Conservation (phyloP, 2,329 filamentous ascomycete species). For the Arthrobotrys conoides region DNA sequence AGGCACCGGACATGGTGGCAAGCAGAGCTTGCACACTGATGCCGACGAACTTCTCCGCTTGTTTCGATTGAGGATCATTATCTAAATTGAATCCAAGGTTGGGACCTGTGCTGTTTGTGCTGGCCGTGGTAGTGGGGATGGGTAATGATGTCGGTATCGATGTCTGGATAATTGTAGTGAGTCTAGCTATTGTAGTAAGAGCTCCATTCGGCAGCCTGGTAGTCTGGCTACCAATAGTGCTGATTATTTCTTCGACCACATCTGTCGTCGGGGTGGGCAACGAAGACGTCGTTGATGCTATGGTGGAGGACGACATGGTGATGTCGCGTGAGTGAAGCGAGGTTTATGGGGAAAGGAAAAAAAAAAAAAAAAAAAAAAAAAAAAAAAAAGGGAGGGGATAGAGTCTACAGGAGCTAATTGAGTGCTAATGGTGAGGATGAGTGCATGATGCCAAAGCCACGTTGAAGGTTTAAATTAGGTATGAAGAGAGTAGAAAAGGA, state of each 20-base stretch:
- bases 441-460: conserved; percentile 30
- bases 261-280: conserved; percentile 21
- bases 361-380: too few species aligned
- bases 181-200: conserved; percentile 16
- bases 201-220: conserved; percentile 17
- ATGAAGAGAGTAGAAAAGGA: conserved; percentile 3
- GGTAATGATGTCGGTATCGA: conserved; percentile 11
- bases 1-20: conserved; percentile 55
- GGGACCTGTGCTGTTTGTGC: background rate
- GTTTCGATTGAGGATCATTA: conserved; percentile 40
- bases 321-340: conserved; percentile 34
- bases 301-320: conserved; percentile 36
- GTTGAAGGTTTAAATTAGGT: conserved; percentile 27
- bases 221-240: conserved; percentile 17
- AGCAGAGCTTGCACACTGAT: conserved; percentile 50
- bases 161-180: conserved; percentile 9
- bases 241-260: conserved; percentile 3
- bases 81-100: conserved; percentile 17
- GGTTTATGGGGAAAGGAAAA: background rate
- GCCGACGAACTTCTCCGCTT: conserved; percentile 48
- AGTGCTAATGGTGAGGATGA: background rate
- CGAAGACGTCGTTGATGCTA: conserved; percentile 16
- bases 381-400: conserved; percentile 7
- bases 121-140: conserved; percentile 29
- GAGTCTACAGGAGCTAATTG: conserved; percentile 16